These are phyloP conservation scores for Hymenoscyphus albidus DNA, from an alignment of 2,329 filamentous ascomycete genomes.

Conservation along the genomic window DNA sequence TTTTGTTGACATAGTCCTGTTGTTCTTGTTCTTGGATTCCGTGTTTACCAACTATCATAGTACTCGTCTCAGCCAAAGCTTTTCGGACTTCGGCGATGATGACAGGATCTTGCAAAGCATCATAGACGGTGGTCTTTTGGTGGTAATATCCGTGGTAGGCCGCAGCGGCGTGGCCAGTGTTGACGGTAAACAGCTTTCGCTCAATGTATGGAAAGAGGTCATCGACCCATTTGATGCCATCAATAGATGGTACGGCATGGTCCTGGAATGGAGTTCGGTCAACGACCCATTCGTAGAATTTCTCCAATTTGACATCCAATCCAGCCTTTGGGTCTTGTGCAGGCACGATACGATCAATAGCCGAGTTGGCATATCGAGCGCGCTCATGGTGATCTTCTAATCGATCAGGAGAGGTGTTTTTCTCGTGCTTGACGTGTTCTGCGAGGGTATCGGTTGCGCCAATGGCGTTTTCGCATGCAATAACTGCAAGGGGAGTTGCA, in stretches of 20 bases:
- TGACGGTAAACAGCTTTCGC: slow-evolving; percentile 99
- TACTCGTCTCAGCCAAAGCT: slow-evolving; percentile 80
- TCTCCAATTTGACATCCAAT: slow-evolving; percentile 91
- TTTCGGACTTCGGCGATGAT: slow-evolving; percentile 77
- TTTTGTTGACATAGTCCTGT: slow-evolving; percentile 83
- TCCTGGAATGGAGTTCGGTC: slow-evolving; percentile 80
- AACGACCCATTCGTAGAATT: slow-evolving; percentile 99
- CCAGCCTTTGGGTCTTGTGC: slow-evolving; percentile 77
- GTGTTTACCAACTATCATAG: slow-evolving; percentile 84
- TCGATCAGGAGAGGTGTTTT: slow-evolving; percentile 66
- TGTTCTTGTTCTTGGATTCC: slow-evolving; percentile 72
- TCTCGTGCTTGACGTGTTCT: slow-evolving; percentile 70
- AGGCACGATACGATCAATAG: slow-evolving; percentile 96
- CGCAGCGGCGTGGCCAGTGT: slow-evolving; percentile 93
- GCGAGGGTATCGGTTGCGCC: slow-evolving; percentile 87
- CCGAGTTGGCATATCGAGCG: slow-evolving; percentile 92
- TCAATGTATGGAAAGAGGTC: slow-evolving; percentile 94
- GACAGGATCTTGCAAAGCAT: slow-evolving; percentile 75
- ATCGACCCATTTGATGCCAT: slow-evolving; percentile 90
- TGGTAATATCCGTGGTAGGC: slow-evolving; percentile 92
- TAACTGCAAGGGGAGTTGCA: slow-evolving; percentile 73
- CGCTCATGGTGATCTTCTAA: slow-evolving; percentile 66
- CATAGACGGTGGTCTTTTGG: slow-evolving; percentile 83
- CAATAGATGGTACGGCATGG: slow-evolving; percentile 65
- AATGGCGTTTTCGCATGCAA: slow-evolving; percentile 98